These are phyloP conservation scores for Rhypophila decipiens DNA, from an alignment of 495 filamentous ascomycete species.

Conservation along the genomic window DNA sequence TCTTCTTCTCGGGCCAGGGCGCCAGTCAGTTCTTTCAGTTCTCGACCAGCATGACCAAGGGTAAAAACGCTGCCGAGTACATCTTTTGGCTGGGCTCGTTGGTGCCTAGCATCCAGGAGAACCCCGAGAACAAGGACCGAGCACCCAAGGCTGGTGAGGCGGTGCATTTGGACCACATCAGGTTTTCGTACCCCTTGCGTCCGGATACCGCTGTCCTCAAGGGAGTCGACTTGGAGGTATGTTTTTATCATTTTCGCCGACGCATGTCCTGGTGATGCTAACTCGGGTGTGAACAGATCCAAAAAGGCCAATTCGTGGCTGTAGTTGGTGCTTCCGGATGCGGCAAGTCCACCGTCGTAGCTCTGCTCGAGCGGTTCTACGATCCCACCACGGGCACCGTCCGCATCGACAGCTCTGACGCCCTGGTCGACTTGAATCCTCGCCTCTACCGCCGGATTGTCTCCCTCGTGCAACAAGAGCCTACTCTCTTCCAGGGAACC, in stretches of 20 bases:
- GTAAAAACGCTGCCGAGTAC: constrained; percentile 23
- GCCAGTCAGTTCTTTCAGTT: constrained; percentile 33
- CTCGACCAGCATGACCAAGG: constrained; percentile 34
- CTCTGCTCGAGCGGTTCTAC: constrained; percentile 64
- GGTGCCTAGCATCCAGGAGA: constrained; percentile 39
- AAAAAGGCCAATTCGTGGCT: constrained; percentile 61
- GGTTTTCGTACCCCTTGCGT: constrained; percentile 56
- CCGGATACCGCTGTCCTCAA: constrained; percentile 52
- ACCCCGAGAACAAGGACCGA: constrained; percentile 64
- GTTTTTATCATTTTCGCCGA: too few species aligned
- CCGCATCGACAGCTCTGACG: constrained; percentile 45
- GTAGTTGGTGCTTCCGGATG: constrained; percentile 70
- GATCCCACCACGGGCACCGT: constrained; percentile 53
- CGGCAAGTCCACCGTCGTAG: constrained; percentile 68
- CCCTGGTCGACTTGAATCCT: constrained; percentile 44
- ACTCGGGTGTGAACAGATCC: too few species aligned
- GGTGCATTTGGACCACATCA: constrained; percentile 54
- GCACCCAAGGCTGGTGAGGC: constrained; percentile 45
- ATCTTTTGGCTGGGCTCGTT: constrained; percentile 35
- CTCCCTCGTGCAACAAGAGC: constrained; percentile 62
- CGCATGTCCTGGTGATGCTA: too few species aligned
- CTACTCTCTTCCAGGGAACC: constrained; percentile 50
- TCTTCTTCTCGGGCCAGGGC: constrained; percentile 34
- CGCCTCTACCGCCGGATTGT: constrained; percentile 50
- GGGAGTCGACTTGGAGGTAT: constrained; percentile 47